phyloP scores from a whole-genome alignment of 192 early-diverging fungal genomes.

The Coemansia sp. region DNA sequence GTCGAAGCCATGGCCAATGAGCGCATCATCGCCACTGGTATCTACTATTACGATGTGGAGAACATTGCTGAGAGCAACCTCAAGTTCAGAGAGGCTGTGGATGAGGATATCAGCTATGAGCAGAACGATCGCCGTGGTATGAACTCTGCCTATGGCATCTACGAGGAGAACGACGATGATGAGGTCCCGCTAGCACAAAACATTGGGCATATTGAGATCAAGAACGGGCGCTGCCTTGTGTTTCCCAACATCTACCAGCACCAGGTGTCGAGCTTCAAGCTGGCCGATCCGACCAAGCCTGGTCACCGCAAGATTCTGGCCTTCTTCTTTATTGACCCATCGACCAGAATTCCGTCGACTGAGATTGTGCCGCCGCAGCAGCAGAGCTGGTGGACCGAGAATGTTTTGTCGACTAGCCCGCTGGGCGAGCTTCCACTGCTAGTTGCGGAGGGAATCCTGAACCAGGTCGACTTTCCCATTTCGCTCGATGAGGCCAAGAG shows the following conservation, averaged over 20 bases:
- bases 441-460: conserved; percentile 19
- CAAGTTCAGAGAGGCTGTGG: conserved; percentile 56
- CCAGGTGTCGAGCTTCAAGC: conserved; percentile 61
- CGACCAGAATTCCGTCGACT: conserved; percentile 57
- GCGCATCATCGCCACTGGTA: conserved; percentile 70
- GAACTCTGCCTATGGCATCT: conserved; percentile 44
- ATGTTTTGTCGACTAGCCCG: not conserved
- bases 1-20: conserved; percentile 74
- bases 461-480: conserved; percentile 33
- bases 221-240: conserved; percentile 62
- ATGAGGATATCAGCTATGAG: not conserved
- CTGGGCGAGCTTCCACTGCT: conserved; percentile 24
- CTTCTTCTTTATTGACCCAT: conserved; percentile 74
- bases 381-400: conserved; percentile 46
- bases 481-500: conserved; percentile 52
- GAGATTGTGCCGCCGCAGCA: conserved; percentile 68
- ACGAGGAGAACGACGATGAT: conserved; percentile 15
- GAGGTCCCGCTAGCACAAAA: conserved; percentile 39
- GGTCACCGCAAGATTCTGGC: conserved; percentile 70
- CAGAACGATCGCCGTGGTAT: conserved; percentile 5
- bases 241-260: conserved; percentile 80
- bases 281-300: conserved; percentile 61
- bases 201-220: conserved; percentile 51
- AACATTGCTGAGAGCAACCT: conserved; percentile 70
- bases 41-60: conserved; percentile 71